Evolutionary conservation across 1,284 basidiomycete species (phyloP), one percentile per base, ranked within the genome.

Genomic region (Pseudozyma sp.): DNA sequence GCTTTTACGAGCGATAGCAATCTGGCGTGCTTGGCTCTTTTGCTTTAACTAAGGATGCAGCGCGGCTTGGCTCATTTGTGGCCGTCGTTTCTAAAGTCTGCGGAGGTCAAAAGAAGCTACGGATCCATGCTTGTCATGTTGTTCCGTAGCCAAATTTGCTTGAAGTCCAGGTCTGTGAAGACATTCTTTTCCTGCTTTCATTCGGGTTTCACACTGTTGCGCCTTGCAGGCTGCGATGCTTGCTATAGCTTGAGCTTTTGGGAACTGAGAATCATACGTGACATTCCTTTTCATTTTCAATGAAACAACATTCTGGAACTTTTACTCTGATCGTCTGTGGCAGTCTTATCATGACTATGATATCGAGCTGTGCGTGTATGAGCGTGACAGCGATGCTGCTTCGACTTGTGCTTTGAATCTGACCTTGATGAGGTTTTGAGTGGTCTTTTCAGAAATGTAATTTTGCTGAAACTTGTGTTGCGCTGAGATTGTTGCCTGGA

Each of bases 161-260:
- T 53, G 40, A 68, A 69, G 52, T 68, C 70, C 54, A 47, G 54
- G 47, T 25, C 65, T 59, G 65, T 73, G 70, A 73, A 73, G 64
- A 73, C 70, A 73, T 73, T 51, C 18, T 16, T 25, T 12, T 21
- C 5, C 13, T 18, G 3, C 35, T 34, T 21, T 39, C 13, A 4
- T 25, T 19, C 36, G 19, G 14, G 14, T 52, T 45, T 47, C 10
- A 19, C 18, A 21, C 14, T 52, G 51, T 8, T 36, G 34, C 14
- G 38, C 18, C 18, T 44, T 11, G 5, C 8, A 21, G 10, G 18
- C 14, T 49, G 47, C 21, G 25, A 34, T 49, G 25, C 8, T 21
- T 31, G 47, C 10, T 34, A 49, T 31, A 6, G 25, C 25, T 31
- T 31, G 25, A 31, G 25, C 25, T n/a, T n/a, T n/a, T n/a, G n/a